Conservation (phyloP, 2,329 filamentous ascomycete species). For the Penicillium sp. region DNA sequence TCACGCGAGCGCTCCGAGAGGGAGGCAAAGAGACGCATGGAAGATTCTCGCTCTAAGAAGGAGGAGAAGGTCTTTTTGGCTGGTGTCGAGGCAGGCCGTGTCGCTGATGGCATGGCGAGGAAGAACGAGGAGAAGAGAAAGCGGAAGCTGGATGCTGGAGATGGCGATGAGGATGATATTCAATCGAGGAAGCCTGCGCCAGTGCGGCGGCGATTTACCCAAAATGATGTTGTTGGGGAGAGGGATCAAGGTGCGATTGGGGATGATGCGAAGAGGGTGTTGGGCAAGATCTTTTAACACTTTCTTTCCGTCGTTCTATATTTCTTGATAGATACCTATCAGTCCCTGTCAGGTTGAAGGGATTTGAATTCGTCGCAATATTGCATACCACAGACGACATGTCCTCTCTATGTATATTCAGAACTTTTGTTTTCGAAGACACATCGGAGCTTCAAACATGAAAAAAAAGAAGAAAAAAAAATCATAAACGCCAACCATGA, state of each 20-base stretch:
- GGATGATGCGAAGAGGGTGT: constrained; percentile 43
- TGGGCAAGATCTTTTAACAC: constrained; percentile 47
- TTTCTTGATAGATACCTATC: neutral
- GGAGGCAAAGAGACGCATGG: constrained; percentile 42
- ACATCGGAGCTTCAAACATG: neutral
- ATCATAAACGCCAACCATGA: constrained; percentile 29
- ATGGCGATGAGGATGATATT: constrained; percentile 16
- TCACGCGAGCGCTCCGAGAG: constrained; percentile 43
- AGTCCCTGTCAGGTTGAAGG: too few relatives aligned
- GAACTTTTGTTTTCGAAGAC: constrained; percentile 2
- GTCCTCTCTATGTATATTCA: constrained; percentile 1
- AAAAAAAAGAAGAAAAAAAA: constrained; percentile 5
- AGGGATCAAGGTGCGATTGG: constrained; percentile 28
- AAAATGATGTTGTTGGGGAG: constrained; percentile 41
- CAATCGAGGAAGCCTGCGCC: constrained; percentile 17
- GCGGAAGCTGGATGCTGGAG: constrained; percentile 24
- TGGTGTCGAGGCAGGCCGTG: constrained; percentile 42
- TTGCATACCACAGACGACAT: constrained; percentile 1
- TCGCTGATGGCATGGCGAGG: constrained; percentile 45
- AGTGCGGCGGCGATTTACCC: constrained; percentile 41
- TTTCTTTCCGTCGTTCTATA: neutral
- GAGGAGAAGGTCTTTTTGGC: constrained; percentile 46
- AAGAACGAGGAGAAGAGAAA: constrained; percentile 44
- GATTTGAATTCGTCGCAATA: too few relatives aligned
- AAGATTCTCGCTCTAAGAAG: constrained; percentile 42